A percentile compares a stretch with the other conserved stretches of the same genome.
phyloP scores from a whole-genome alignment of 2,329 filamentous ascomycete genomes.

The Periconia digitata region DNA sequence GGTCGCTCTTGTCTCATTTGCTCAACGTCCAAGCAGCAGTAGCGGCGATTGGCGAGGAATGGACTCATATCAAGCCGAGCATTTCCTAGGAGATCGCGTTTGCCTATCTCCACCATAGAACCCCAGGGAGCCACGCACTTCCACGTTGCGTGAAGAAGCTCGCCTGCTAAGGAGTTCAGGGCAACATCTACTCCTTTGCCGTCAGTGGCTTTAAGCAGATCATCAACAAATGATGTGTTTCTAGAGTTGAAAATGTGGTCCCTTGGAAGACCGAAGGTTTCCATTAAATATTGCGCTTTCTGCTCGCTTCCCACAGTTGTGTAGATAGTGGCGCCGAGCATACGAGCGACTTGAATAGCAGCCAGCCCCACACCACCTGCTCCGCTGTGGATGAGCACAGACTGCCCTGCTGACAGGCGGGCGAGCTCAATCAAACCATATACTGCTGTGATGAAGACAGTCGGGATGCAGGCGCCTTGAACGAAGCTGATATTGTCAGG shows the following conservation, averaged over 20 bases:
- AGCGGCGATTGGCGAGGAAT: constrained; percentile 12
- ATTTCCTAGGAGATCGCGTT: constrained; percentile 9
- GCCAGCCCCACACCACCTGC: constrained; percentile 22
- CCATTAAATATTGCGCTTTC: constrained; percentile 20
- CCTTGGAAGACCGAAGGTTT: constrained; percentile 18
- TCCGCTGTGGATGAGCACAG: constrained; percentile 23
- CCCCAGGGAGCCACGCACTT: constrained; percentile 43
- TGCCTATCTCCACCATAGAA: constrained; percentile 25
- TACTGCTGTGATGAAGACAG: constrained; percentile 24
- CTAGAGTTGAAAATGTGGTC: constrained; percentile 39
- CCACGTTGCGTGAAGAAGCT: constrained; percentile 34
- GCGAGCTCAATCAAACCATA: constrained; percentile 24
- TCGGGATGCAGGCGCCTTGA: constrained; percentile 28
- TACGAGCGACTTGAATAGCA: constrained; percentile 19
- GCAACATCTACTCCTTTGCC: constrained; percentile 38
- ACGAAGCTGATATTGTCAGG: constrained; percentile 27
- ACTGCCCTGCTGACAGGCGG: constrained; percentile 5
- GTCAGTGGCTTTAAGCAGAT: constrained; percentile 11
- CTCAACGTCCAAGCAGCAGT: constrained; percentile 2
- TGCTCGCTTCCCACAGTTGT: constrained; percentile 21
- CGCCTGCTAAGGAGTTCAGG: constrained; percentile 32
- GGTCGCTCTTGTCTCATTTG: background rate
- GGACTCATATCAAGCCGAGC: constrained; percentile 13
- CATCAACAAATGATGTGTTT: constrained; percentile 4
- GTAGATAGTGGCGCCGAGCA: constrained; percentile 26